Conservation (phyloP, 164 flowering plant genomes). For the Chimonanthus salicifolius region DNA sequence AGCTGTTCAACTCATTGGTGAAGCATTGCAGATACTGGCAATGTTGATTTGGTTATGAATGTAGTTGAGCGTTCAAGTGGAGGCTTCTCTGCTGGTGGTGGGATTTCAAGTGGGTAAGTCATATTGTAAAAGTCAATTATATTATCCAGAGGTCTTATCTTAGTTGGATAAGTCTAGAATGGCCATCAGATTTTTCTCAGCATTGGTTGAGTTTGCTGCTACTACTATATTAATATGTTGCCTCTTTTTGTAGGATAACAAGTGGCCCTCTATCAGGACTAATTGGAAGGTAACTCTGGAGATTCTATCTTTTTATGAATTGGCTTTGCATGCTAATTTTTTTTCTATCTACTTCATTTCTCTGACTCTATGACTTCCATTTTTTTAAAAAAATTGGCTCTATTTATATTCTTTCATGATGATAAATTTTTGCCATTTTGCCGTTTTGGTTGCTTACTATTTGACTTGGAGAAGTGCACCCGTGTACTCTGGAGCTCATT, state of each 20-base stretch:
- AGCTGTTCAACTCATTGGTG: slow-evolving; percentile 6
- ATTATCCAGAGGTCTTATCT: neutral
- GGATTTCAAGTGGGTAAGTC: slow-evolving; percentile 96
- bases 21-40: slow-evolving; percentile 59
- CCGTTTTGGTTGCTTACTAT: neutral
- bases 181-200: neutral
- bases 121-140: neutral
- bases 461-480: too few relatives aligned
- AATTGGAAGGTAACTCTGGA: slow-evolving; percentile 77
- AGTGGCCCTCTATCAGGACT: slow-evolving; percentile 94
- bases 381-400: neutral
- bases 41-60: slow-evolving; percentile 91
- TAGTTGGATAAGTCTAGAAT: neutral
- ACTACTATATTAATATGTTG: neutral
- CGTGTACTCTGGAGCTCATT: too few relatives aligned
- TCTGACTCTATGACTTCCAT: neutral
- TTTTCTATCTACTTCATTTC: neutral
- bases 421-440: neutral
- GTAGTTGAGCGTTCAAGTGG: slow-evolving; percentile 92
- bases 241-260: slow-evolving; percentile 63
- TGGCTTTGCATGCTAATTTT: neutral
- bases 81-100: slow-evolving; percentile 99
- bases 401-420: too few relatives aligned
- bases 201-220: neutral
- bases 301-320: neutral